Conservation (phyloP, 495 filamentous ascomycete genomes). For the Penicillium cosmopolitanum region DNA sequence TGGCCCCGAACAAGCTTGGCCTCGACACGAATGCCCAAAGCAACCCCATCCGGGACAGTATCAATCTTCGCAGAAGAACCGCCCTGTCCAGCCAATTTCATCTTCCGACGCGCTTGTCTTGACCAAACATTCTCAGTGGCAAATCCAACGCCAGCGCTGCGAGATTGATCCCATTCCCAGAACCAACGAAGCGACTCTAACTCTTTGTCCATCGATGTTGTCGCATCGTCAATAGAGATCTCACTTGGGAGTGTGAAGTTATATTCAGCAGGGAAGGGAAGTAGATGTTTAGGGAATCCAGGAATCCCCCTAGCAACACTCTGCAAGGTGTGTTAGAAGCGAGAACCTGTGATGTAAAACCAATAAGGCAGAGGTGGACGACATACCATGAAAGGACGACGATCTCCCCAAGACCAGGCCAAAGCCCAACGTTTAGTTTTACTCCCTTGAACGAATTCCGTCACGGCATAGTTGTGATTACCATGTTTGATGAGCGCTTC, state of each 20-base stretch:
- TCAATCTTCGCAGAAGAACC: conserved; percentile 32
- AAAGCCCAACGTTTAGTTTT: conserved; percentile 86
- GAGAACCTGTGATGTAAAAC: background rate
- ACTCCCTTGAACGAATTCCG: conserved; percentile 76
- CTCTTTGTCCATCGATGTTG: conserved; percentile 40
- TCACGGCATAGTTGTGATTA: conserved; percentile 81
- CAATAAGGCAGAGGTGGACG: background rate
- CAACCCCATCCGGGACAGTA: conserved; percentile 27
- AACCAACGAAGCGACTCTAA: conserved; percentile 51
- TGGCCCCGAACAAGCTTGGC: conserved; percentile 32
- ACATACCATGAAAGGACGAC: conserved; percentile 65
- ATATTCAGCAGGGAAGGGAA: conserved; percentile 61
- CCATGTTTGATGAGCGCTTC: conserved; percentile 58
- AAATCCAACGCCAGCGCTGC: conserved; percentile 54
- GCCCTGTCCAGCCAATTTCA: conserved; percentile 32
- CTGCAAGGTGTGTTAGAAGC: conserved; percentile 33
- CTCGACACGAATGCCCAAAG: conserved; percentile 52
- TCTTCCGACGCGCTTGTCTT: conserved; percentile 62
- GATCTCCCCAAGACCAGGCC: conserved; percentile 79
- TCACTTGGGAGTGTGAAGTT: conserved; percentile 43
- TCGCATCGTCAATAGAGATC: conserved; percentile 30
- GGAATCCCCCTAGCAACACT: conserved; percentile 59
- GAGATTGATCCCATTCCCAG: conserved; percentile 53
- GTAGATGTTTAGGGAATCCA: conserved; percentile 60
- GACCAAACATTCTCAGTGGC: conserved; percentile 74